Evolutionary conservation across 2,329 filamentous ascomycete genomes (phyloP).

Genomic region (Trichoderma breve): DNA sequence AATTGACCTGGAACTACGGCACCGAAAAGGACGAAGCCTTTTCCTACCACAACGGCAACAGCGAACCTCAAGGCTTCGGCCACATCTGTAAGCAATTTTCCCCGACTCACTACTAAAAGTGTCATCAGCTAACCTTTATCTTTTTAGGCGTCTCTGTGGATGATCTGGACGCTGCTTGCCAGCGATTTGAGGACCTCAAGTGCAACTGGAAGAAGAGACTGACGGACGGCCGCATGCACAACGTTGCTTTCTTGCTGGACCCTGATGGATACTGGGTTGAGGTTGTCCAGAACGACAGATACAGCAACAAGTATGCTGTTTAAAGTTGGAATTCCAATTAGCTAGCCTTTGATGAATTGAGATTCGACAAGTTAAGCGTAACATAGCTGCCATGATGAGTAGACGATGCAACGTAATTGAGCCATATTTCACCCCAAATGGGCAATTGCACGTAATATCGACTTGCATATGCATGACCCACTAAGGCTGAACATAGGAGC

Average conservation of each 20-base stretch:
- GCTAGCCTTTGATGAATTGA: not conserved
- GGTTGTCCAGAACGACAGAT: constrained; percentile 73
- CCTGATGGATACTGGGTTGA: constrained; percentile 86
- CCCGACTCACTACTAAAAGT: not conserved
- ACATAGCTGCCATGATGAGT: not conserved
- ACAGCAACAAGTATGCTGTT: constrained; percentile 47
- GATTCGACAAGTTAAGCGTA: not conserved
- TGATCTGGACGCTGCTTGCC: constrained; percentile 81
- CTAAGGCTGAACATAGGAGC: not conserved
- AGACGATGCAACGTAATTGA: not conserved
- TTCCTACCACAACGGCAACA: constrained; percentile 89
- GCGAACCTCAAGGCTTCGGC: constrained; percentile 88
- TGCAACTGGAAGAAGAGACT: constrained; percentile 94
- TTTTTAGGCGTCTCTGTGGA: constrained; percentile 73
- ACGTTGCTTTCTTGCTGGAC: constrained; percentile 87
- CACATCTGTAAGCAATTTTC: constrained; percentile 68
- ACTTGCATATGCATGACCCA: constrained; percentile 4
- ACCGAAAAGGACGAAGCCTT: constrained; percentile 84
- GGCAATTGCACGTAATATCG: not conserved
- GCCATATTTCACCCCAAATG: not conserved
- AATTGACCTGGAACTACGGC: constrained; percentile 81
- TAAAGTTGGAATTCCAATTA: not conserved
- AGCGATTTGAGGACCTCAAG: constrained; percentile 76
- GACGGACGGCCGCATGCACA: constrained; percentile 89
- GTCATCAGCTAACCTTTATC: constrained; percentile 22